Percentiles rank a stretch among this genome's conserved stretches.
Evolutionary conservation across 2,329 filamentous ascomycete genomes (phyloP).

Genomic region (Cytospora piceicola): DNA sequence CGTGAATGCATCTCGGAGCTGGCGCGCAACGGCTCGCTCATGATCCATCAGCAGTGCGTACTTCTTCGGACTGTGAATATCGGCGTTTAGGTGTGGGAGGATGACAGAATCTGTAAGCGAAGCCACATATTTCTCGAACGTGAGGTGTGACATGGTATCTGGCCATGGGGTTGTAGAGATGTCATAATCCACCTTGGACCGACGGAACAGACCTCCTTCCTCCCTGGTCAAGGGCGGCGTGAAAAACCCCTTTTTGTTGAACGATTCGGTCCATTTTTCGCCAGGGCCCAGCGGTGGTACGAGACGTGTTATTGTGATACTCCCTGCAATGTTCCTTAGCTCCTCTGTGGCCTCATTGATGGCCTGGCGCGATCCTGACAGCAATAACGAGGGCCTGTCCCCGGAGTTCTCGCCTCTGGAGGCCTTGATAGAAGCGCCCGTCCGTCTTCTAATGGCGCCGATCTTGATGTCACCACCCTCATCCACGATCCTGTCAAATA

Average conservation of each 20-base stretch:
- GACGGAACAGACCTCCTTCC: slow-evolving; percentile 15
- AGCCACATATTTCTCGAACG: slow-evolving; percentile 49
- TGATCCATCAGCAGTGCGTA: slow-evolving; percentile 38
- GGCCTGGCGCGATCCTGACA: slow-evolving; percentile 34
- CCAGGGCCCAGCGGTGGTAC: slow-evolving; percentile 8
- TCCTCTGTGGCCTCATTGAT: slow-evolving; percentile 34
- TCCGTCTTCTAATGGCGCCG: slow-evolving; percentile 38
- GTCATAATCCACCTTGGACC: slow-evolving; percentile 1
- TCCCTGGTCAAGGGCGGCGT: slow-evolving; percentile 24
- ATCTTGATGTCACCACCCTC: slow-evolving; percentile 32
- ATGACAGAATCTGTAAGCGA: slow-evolving; percentile 43
- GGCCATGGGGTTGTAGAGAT: slow-evolving; percentile 21
- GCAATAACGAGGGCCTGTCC: slow-evolving; percentile 33
- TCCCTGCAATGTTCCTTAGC: slow-evolving; percentile 31
- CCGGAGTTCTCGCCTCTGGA: slow-evolving; percentile 22
- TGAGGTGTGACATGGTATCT: slow-evolving; percentile 29
- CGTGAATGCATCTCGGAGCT: slow-evolving; percentile 46
- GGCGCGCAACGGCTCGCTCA: slow-evolving; percentile 43
- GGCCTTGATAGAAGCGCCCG: slow-evolving; percentile 35
- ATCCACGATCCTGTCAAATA: slow-evolving; percentile 30
- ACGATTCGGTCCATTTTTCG: slow-evolving; percentile 8
- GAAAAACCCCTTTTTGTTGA: slow-evolving; percentile 8
- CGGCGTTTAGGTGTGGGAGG: slow-evolving; percentile 11
- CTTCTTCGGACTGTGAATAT: slow-evolving; percentile 1
- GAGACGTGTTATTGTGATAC: slow-evolving; percentile 31